A percentile compares a stretch with the other conserved stretches of the same genome.
Evolutionary conservation across 1,284 basidiomycete species (phyloP).

Genomic region (Serendipita sp.): DNA sequence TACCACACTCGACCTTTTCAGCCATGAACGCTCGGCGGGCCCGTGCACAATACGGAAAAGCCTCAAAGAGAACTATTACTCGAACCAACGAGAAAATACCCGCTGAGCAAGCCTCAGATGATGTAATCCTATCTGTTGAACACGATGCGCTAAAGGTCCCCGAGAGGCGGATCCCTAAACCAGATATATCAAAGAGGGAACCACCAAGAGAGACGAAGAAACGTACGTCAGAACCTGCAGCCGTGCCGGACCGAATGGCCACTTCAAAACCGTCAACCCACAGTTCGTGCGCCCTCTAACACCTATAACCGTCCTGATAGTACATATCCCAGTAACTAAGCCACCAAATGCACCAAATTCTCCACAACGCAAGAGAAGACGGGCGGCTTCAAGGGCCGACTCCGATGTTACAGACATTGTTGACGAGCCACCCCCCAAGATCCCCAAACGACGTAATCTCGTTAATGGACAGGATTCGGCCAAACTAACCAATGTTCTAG

Average conservation of each 20-base stretch:
- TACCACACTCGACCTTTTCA: slow-evolving; percentile 1
- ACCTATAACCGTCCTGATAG: too few species aligned
- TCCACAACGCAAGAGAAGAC: not conserved
- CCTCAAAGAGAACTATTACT: not conserved
- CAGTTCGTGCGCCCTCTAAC: too few species aligned
- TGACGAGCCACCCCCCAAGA: not conserved
- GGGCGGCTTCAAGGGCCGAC: not conserved
- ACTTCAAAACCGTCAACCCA: too few species aligned
- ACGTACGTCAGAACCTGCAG: too few species aligned
- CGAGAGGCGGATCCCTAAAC: too few species aligned
- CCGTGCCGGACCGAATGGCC: too few species aligned
- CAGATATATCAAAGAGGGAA: too few species aligned
- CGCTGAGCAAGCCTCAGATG: not conserved
- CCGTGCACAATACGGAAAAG: not conserved
- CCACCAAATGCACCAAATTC: not conserved
- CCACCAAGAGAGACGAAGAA: too few species aligned
- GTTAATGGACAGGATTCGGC: not conserved
- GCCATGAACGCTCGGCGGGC: slow-evolving; percentile 1
- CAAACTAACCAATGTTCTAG: not conserved
- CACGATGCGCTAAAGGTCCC: too few species aligned
- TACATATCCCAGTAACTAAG: too few species aligned
- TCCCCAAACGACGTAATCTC: not conserved
- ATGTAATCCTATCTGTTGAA: too few species aligned
- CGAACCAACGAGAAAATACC: not conserved
- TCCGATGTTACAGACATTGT: not conserved